phyloP scores from a whole-genome alignment of 345 rosid genomes.

The Passiflora organensis region DNA sequence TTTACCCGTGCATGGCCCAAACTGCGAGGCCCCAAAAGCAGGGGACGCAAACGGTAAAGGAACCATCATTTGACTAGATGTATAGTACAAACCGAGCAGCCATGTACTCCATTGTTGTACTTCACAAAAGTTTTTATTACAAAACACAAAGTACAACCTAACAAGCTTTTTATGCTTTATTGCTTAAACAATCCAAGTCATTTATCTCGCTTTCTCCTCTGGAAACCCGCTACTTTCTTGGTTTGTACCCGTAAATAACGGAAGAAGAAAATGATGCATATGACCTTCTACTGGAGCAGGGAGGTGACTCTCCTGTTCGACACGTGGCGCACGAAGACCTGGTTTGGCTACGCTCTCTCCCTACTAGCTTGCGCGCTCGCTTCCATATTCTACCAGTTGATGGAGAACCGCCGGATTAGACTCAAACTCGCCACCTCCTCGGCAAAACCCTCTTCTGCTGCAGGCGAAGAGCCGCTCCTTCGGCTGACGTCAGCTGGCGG shows the following conservation, averaged over 20 bases:
- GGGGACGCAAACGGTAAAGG: no score
- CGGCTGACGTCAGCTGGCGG: slow-evolving; percentile 6
- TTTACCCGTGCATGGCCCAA: no score
- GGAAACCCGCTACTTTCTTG: neutral
- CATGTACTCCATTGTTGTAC: neutral
- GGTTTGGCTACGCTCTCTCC: slow-evolving; percentile 56
- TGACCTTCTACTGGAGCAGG: slow-evolving; percentile 82
- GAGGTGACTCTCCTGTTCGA: slow-evolving; percentile 61
- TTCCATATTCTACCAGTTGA: slow-evolving; percentile 59
- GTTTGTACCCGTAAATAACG: neutral
- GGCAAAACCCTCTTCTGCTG: slow-evolving; percentile 6
- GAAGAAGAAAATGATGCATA: slow-evolving; percentile 68
- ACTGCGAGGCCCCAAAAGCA: no score
- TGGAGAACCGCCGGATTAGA: slow-evolving; percentile 52
- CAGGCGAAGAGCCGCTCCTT: slow-evolving; percentile 18
- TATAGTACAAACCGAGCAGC: neutral
- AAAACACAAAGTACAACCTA: no score
- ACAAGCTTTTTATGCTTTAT: no score
- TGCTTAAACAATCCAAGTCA: no score
- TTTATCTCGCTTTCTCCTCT: neutral
- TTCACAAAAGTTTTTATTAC: neutral
- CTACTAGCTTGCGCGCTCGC: slow-evolving; percentile 57
- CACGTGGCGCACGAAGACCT: slow-evolving; percentile 65
- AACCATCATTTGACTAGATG: no score
- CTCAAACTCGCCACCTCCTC: slow-evolving; percentile 28